phyloP scores from a whole-genome alignment of 1,284 basidiomycete genomes.

The Ustilago esculenta region DNA sequence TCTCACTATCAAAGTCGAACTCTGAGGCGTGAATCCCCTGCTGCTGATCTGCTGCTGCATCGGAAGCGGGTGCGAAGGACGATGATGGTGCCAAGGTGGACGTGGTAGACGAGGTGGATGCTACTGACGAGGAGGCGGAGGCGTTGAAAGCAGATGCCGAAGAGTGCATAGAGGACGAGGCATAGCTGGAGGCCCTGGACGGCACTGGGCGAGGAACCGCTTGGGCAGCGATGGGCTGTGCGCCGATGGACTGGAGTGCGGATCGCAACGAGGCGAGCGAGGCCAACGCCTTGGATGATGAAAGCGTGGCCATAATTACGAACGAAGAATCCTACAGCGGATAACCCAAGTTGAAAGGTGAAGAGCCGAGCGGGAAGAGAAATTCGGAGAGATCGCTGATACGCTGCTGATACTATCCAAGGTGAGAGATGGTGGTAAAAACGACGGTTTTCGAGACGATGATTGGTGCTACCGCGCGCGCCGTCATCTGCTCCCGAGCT shows the following conservation, averaged over 20 bases:
- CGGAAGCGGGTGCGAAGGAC: background rate
- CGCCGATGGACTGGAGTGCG: constrained; percentile 25
- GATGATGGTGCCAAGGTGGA: constrained; percentile 10
- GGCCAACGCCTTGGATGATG: constrained; percentile 20
- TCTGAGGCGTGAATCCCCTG: constrained; percentile 21
- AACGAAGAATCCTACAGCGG: too few species aligned
- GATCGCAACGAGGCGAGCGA: constrained; percentile 32
- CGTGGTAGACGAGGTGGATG: constrained; percentile 6
- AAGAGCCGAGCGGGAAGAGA: too few species aligned
- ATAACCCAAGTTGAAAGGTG: too few species aligned
- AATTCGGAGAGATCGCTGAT: background rate
- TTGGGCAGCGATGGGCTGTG: constrained; percentile 22
- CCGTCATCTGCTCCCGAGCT: too few species aligned
- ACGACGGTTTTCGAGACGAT: too few species aligned
- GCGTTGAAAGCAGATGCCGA: constrained; percentile 8
- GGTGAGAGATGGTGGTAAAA: too few species aligned
- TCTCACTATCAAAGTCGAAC: constrained; percentile 40
- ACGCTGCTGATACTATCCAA: too few species aligned
- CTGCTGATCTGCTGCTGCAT: constrained; percentile 6
- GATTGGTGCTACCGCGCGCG: too few species aligned
- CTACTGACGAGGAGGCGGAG: constrained; percentile 1
- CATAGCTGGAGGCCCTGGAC: constrained; percentile 2
- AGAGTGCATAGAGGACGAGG: constrained; percentile 29
- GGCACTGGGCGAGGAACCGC: constrained; percentile 10
- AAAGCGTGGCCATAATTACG: constrained; percentile 16